Base-by-base conservation (phyloP, 345 rosid genomes). In the Reutealis trisperma region DNA sequence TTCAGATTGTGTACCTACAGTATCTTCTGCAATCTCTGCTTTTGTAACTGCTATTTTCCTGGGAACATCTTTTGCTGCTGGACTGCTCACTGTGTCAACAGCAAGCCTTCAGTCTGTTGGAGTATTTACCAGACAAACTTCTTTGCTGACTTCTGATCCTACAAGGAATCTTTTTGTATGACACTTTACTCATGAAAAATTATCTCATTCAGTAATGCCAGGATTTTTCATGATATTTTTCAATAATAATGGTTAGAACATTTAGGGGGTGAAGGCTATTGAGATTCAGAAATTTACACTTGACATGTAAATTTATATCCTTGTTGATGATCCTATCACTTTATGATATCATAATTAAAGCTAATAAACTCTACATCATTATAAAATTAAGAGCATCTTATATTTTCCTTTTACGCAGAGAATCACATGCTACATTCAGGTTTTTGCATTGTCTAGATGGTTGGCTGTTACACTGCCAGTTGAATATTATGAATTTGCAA, bases 371-470 rank as follows among this genome's bases (percentile, higher is more conserved):
- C 12, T 66, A n/a, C 37, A 45, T 68, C 58, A 32, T 34, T 1
- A 62, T 62, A 14, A 19, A 25, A 44, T 9, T 80, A 78, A 73
- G 22, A 22, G 22, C 37, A 55, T 49, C 63, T 27, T 52, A 25
- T 78, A 24, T 72, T 37, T 77, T 51, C 77, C 63, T 75, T 30
- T 52, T 61, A 42, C 69, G 72, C 93, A 95, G 98, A 93, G 94
- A 88, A 87, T 82, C 64, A 94, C 90, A 19, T 89, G 94, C 85
- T 76, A 92, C 91, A 85, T 95, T 84, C 99, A 95, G 86, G 87
- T 93, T 61, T 95, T 95, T 76, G 99, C 99, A 32, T 83, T 95
- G 59, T 86, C 96, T 55, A 88, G 97, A 84, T 95, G 97, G 96
- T 73, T 93, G 80, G 90, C 90, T 1, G 90, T 87, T 68, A 79